These are phyloP conservation scores for Gossypium thurberi DNA, from an alignment of 345 rosid genomes.

Conservation along the genomic window DNA sequence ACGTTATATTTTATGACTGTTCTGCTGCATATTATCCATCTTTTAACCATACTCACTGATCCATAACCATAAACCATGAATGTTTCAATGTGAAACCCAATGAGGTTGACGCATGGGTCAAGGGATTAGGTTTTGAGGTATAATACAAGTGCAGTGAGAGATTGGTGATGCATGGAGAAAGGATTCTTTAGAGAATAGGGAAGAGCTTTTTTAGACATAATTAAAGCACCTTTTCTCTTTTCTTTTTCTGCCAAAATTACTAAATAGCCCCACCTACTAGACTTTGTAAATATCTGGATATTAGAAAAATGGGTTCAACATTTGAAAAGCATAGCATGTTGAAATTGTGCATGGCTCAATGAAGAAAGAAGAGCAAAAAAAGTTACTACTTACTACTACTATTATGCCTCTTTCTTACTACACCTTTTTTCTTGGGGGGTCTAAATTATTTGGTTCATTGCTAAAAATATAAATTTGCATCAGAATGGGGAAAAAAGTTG, in stretches of 20 bases:
- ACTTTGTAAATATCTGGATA: conserved; percentile 1
- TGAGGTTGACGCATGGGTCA: conserved; percentile 19
- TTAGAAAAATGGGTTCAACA: background rate
- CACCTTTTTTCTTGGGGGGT: background rate
- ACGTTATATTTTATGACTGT: background rate
- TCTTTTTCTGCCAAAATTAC: conserved; percentile 15
- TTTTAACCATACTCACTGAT: conserved; percentile 17
- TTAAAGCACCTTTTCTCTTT: background rate
- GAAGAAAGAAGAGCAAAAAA: conserved; percentile 19
- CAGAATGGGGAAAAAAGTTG: background rate
- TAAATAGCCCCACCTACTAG: conserved; percentile 20
- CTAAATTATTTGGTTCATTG: background rate
- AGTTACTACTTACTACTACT: conserved; percentile 4
- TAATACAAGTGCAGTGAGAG: background rate
- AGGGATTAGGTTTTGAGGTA: conserved; percentile 21
- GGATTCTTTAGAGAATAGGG: background rate
- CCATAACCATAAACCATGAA: background rate
- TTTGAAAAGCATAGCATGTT: background rate
- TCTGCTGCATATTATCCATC: background rate
- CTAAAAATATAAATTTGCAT: background rate
- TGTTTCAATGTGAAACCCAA: conserved; percentile 20
- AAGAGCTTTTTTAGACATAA: background rate
- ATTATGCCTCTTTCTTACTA: conserved; percentile 16
- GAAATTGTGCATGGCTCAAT: conserved; percentile 22
- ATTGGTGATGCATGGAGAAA: background rate